Conservation (phyloP, 1,284 basidiomycete species). For the Apiotrichum mycotoxinovorans region DNA sequence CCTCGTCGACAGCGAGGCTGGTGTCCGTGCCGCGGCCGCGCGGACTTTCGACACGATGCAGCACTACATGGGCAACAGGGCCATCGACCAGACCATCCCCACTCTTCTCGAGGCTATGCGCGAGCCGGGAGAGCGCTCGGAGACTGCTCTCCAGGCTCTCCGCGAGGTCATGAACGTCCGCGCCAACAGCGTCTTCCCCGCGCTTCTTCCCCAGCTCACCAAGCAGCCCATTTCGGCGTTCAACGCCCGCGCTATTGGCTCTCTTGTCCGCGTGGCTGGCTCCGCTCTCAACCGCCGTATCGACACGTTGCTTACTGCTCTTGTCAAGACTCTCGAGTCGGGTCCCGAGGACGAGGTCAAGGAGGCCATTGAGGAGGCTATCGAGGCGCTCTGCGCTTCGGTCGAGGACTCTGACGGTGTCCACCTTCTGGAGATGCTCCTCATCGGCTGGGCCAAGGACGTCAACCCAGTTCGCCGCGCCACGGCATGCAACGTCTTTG, state of each 20-base stretch:
- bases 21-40: constrained; percentile 88
- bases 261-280: constrained; percentile 90
- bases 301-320: constrained; percentile 67
- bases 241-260: constrained; percentile 88
- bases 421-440: constrained; percentile 78
- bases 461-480: constrained; percentile 67
- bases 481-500: constrained; percentile 72
- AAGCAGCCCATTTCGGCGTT: constrained; percentile 87
- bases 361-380: constrained; percentile 70
- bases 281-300: constrained; percentile 79
- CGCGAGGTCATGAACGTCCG: constrained; percentile 92
- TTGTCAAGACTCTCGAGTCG: constrained; percentile 63
- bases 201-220: constrained; percentile 91
- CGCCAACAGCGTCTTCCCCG: constrained; percentile 91
- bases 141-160: constrained; percentile 86
- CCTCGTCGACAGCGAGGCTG: constrained; percentile 80
- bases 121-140: constrained; percentile 83
- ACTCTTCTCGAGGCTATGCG: constrained; percentile 89
- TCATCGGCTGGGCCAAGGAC: constrained; percentile 86
- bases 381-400: constrained; percentile 56
- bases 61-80: constrained; percentile 76
- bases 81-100: constrained; percentile 95
- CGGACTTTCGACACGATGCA: constrained; percentile 91
- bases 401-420: constrained; percentile 80
- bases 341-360: constrained; percentile 66